These are phyloP conservation scores for Perkinsela sp. DNA, from an alignment of 208 protist genomes.

Conservation along the genomic window DNA sequence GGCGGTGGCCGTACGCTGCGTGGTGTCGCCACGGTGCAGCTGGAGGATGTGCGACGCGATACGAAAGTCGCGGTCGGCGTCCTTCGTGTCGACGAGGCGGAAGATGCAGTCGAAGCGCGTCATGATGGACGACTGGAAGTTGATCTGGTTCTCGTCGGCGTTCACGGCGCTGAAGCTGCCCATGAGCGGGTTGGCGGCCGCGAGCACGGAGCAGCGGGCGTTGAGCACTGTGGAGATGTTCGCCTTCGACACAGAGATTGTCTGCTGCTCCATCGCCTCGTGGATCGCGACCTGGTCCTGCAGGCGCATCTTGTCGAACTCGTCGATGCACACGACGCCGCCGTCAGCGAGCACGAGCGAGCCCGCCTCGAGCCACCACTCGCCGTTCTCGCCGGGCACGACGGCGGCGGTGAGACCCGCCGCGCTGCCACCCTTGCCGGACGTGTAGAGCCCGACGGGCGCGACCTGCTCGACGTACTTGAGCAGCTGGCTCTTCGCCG, in stretches of 20 bases:
- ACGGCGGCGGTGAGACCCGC: constrained; percentile 93
- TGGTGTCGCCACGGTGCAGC: constrained; percentile 68
- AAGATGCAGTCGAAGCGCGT: constrained; percentile 99
- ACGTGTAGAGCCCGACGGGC: constrained; percentile 94
- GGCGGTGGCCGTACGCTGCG: neutral
- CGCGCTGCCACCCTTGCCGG: constrained; percentile 91
- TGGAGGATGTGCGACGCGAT: constrained; percentile 83
- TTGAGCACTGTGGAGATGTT: constrained; percentile 99
- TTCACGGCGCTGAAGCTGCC: constrained; percentile 66
- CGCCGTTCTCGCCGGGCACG: constrained; percentile 44
- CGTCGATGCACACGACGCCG: constrained; percentile 99
- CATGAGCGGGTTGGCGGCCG: constrained; percentile 94
- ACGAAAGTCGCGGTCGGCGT: constrained; percentile 60
- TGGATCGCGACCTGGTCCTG: constrained; percentile 95
- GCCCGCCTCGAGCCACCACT: constrained; percentile 97
- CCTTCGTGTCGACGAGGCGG: constrained; percentile 87
- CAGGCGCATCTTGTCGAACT: constrained; percentile 99
- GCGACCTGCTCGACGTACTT: constrained; percentile 90
- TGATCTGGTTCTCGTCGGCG: constrained; percentile 68
- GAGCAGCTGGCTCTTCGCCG: constrained; percentile 93
- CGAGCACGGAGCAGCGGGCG: constrained; percentile 89
- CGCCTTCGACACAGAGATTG: constrained; percentile 96
- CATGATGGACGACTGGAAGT: constrained; percentile 92
- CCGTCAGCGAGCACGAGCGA: constrained; percentile 98
- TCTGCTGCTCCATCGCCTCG: constrained; percentile 99